phyloP scores from a whole-genome alignment of 495 filamentous ascomycete genomes.

The Aspergillus steynii region DNA sequence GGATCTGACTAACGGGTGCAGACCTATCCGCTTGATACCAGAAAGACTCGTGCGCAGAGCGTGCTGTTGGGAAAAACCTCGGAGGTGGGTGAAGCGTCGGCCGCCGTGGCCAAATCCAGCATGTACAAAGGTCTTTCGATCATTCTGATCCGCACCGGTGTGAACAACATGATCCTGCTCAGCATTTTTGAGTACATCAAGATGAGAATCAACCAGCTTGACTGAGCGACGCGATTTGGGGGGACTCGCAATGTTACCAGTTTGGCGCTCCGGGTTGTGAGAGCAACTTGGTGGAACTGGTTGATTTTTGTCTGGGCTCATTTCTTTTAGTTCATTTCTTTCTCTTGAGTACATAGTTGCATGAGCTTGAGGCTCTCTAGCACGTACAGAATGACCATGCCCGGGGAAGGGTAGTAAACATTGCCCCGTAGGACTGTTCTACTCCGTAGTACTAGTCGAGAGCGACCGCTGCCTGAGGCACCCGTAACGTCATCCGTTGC shows the following conservation, averaged over 20 bases:
- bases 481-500: constrained; percentile 43
- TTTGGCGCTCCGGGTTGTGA: constrained; percentile 7
- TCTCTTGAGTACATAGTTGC: constrained; percentile 27
- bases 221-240: constrained; percentile 17
- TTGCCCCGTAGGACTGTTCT: background rate
- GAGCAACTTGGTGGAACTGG: background rate
- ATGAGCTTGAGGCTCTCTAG: constrained; percentile 24
- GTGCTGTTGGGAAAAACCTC: constrained; percentile 45
- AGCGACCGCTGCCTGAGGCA: constrained; percentile 13
- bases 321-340: constrained; percentile 6
- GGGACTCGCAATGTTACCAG: constrained; percentile 2
- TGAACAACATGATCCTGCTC: constrained; percentile 53
- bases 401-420: background rate
- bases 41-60: constrained; percentile 51
- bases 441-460: background rate
- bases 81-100: constrained; percentile 46
- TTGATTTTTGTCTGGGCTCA: constrained; percentile 9
- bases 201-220: constrained; percentile 39
- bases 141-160: constrained; percentile 45
- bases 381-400: constrained; percentile 30
- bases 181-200: constrained; percentile 50
- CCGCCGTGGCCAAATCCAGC: constrained; percentile 47
- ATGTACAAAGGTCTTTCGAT: constrained; percentile 53
- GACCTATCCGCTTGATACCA: constrained; percentile 52
- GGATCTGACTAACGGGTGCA: constrained; percentile 20